Evolutionary conservation across 805 yeast species (phyloP).

Genomic region (Isabelozyma gotoi): DNA sequence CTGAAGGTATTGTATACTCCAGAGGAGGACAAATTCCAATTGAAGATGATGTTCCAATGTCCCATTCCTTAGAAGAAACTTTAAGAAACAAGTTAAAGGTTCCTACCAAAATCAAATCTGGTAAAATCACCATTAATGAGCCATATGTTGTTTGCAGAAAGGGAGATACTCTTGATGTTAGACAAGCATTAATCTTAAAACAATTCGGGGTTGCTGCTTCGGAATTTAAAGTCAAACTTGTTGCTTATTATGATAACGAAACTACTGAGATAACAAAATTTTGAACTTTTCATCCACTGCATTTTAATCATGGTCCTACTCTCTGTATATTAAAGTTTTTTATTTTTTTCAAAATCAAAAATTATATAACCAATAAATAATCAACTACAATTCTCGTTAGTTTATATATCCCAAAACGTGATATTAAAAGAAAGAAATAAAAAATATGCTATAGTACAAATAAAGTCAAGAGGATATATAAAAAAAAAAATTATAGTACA

Average conservation of each 20-base stretch:
- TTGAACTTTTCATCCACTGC: slow-evolving; percentile 7
- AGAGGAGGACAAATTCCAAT: slow-evolving; percentile 89
- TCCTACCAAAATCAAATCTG: slow-evolving; percentile 87
- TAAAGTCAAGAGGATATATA: not conserved
- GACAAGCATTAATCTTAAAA: slow-evolving; percentile 87
- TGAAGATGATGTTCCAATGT: slow-evolving; percentile 95
- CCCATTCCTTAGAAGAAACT: slow-evolving; percentile 93
- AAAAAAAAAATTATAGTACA: not conserved
- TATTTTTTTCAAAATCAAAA: too few relatives aligned
- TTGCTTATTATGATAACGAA: slow-evolving; percentile 78
- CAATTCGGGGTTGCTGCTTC: slow-evolving; percentile 95
- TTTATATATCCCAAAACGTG: not conserved
- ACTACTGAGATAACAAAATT: slow-evolving; percentile 25
- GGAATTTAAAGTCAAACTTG: slow-evolving; percentile 77
- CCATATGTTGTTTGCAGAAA: slow-evolving; percentile 78
- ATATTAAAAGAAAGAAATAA: too few relatives aligned
- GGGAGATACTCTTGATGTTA: slow-evolving; percentile 82
- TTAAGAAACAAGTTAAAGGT: slow-evolving; percentile 84
- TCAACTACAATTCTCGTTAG: not conserved
- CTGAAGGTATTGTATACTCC: slow-evolving; percentile 88
- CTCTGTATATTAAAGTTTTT: not conserved
- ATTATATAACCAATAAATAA: not conserved
- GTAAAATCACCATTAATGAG: slow-evolving; percentile 75
- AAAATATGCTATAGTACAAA: not conserved
- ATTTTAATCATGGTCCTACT: not conserved